Evolutionary conservation across 2,329 filamentous ascomycete genomes (phyloP).

Genomic region (Xylariaceae sp.): DNA sequence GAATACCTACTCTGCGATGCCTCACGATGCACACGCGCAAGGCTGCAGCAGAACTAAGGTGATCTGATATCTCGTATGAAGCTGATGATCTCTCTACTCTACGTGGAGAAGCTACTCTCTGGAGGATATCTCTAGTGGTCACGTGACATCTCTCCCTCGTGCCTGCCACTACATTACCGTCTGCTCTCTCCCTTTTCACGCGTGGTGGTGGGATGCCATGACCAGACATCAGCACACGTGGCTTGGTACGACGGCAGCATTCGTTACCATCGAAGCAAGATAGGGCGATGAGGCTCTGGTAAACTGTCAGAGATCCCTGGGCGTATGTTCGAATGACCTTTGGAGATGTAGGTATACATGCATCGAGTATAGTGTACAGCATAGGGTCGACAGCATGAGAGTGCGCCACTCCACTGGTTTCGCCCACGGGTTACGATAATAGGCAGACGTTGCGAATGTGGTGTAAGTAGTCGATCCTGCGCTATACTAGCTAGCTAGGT

Average conservation of each 20-base stretch:
- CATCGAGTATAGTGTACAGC: not conserved
- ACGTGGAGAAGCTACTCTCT: no score
- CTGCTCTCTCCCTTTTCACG: not conserved
- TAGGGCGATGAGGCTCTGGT: slow-evolving; percentile 6
- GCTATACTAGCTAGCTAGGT: no score
- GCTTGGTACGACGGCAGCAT: slow-evolving; percentile 11
- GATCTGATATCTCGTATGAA: no score
- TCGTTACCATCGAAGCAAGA: slow-evolving; percentile 11
- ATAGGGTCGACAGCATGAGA: not conserved
- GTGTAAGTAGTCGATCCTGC: not conserved
- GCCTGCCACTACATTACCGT: not conserved
- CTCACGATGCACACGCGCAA: no score
- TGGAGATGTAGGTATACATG: not conserved
- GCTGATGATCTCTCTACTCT: no score
- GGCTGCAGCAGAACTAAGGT: no score
- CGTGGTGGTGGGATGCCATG: slow-evolving; percentile 5
- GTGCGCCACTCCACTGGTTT: not conserved
- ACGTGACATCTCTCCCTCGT: no score
- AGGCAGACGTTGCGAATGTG: not conserved
- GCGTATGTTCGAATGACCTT: slow-evolving; percentile 2
- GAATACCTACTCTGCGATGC: no score
- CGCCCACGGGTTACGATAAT: not conserved
- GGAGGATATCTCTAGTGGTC: no score
- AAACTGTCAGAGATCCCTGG: slow-evolving; percentile 13
- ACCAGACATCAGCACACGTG: slow-evolving; percentile 19